phyloP scores from a whole-genome alignment of 306 rosid species.

The Echinosophora koreensis region DNA sequence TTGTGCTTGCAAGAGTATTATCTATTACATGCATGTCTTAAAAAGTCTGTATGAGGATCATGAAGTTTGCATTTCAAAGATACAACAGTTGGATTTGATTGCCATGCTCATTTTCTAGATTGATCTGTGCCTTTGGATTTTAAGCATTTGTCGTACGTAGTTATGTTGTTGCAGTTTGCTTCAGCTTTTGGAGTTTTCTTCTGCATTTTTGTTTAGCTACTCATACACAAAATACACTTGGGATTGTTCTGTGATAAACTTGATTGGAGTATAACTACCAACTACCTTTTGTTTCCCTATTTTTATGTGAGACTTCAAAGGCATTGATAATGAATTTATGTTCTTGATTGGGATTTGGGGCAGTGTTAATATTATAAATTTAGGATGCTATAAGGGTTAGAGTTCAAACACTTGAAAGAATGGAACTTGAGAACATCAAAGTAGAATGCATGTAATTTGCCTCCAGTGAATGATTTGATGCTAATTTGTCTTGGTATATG shows the following conservation, averaged over 20 bases:
- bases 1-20: neutral
- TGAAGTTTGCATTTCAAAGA: neutral
- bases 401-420: neutral
- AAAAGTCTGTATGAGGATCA: neutral
- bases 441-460: slow-evolving; percentile 4
- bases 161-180: neutral
- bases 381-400: slow-evolving; percentile 17
- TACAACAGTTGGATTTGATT: neutral
- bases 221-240: neutral
- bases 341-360: neutral
- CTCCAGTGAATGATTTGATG: slow-evolving; percentile 22
- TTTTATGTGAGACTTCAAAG: neutral
- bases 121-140: neutral
- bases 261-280: neutral
- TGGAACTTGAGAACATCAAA: neutral
- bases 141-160: neutral
- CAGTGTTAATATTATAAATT: slow-evolving; percentile 7
- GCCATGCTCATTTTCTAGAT: neutral
- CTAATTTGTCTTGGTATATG: slow-evolving; percentile 24
- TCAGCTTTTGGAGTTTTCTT: neutral
- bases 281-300: neutral
- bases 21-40: neutral
- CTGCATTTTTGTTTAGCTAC: neutral
- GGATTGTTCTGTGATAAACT: neutral
- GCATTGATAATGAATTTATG: neutral